Percentiles rank a stretch among this genome's conserved stretches.
Conservation (phyloP, 2,329 filamentous ascomycete species). For the Microdochium nivale region DNA sequence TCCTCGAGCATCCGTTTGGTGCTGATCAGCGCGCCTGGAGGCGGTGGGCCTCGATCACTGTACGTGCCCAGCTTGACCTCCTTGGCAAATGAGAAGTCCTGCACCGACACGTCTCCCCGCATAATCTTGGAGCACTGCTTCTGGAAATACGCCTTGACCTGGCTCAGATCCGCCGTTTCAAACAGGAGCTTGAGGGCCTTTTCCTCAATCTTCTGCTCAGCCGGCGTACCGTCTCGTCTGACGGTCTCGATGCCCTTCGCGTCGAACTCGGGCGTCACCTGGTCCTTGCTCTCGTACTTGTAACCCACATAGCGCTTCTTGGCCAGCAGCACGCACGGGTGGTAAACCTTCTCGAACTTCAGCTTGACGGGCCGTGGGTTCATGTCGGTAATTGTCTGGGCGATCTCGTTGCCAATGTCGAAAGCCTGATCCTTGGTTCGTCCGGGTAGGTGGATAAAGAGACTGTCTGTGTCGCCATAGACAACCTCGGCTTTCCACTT, state of each 20-base stretch:
- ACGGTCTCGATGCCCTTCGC: constrained; percentile 99
- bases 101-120: constrained; percentile 76
- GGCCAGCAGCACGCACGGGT: constrained; percentile 85
- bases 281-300: constrained; percentile 77
- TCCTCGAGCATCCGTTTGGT: constrained; percentile 81
- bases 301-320: constrained; percentile 99
- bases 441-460: constrained; percentile 86
- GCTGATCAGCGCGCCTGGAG: constrained; percentile 82
- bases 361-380: constrained; percentile 91
- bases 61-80: constrained; percentile 91
- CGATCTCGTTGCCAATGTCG: constrained; percentile 85
- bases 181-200: constrained; percentile 84
- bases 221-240: constrained; percentile 85
- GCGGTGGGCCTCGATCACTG: constrained; percentile 68
- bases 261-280: constrained; percentile 80
- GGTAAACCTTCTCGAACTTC: constrained; percentile 98
- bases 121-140: constrained; percentile 87
- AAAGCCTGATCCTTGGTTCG: constrained; percentile 85
- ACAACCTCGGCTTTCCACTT: constrained; percentile 94
- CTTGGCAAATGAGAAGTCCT: constrained; percentile 92
- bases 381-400: constrained; percentile 74
- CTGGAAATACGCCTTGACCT: constrained; percentile 87
- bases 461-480: constrained; percentile 93
- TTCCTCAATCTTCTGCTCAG: constrained; percentile 94
- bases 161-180: constrained; percentile 77